These are phyloP conservation scores for Diaporthe australafricana DNA, from an alignment of 2,329 filamentous ascomycete species.

Conservation along the genomic window DNA sequence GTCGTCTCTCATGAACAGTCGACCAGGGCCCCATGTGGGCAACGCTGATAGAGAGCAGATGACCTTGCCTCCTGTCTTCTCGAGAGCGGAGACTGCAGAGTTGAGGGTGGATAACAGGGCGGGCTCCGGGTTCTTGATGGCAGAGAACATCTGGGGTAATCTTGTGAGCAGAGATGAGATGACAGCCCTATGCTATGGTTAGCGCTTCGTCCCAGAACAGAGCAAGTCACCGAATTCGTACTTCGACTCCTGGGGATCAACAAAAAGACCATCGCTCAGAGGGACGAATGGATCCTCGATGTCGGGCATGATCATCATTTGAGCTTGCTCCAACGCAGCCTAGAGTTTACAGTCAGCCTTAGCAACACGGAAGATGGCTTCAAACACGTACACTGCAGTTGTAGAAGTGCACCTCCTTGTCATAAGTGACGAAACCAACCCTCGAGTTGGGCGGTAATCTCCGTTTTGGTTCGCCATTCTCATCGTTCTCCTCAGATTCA, in stretches of 20 bases:
- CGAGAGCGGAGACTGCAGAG: conserved; percentile 84
- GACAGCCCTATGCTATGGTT: conserved; percentile 64
- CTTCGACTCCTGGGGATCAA: conserved; percentile 92
- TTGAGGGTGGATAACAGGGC: conserved; percentile 87
- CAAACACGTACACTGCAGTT: conserved; percentile 80
- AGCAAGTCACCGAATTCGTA: conserved; percentile 47
- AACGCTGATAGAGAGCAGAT: conserved; percentile 88
- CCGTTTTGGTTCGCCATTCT: conserved; percentile 65
- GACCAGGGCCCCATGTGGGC: conserved; percentile 90
- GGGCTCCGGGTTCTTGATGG: conserved; percentile 90
- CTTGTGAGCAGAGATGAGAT: conserved; percentile 88
- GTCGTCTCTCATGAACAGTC: conserved; percentile 87
- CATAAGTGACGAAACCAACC: conserved; percentile 94
- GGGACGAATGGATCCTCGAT: conserved; percentile 97
- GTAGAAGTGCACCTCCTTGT: conserved; percentile 98
- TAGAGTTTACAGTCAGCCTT: conserved; percentile 46
- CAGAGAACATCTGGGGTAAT: conserved; percentile 87
- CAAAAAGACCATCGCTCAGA: conserved; percentile 90
- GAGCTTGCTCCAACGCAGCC: conserved; percentile 83
- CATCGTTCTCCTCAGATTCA: conserved; percentile 59
- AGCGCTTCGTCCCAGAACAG: conserved; percentile 38
- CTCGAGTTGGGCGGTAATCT: conserved; percentile 82
- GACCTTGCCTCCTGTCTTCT: conserved; percentile 91
- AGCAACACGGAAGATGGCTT: neutral
- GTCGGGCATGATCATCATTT: conserved; percentile 99